phyloP scores from a whole-genome alignment of 1,284 basidiomycete species.

The Tilletia indica region DNA sequence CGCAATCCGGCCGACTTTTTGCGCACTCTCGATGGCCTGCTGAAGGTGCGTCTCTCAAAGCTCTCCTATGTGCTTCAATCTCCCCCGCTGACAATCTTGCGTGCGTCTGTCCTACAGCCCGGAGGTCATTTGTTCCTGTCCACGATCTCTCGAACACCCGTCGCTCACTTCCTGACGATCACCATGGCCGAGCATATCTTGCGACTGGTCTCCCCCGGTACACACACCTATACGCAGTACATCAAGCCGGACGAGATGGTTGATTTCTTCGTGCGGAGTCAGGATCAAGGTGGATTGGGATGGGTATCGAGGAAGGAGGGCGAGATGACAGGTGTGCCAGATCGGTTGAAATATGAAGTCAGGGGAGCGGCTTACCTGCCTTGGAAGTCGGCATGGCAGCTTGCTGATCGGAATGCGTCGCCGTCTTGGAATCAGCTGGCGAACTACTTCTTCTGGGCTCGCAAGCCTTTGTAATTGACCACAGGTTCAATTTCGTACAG shows the following conservation, averaged over 20 bases:
- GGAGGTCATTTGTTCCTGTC: slow-evolving; percentile 93
- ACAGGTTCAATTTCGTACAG: no score
- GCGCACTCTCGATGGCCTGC: slow-evolving; percentile 38
- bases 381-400: slow-evolving; percentile 38
- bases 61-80: no score
- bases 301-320: neutral
- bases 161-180: slow-evolving; percentile 86
- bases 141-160: slow-evolving; percentile 90
- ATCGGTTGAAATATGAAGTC: slow-evolving; percentile 43
- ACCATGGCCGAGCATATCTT: slow-evolving; percentile 79
- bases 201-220: slow-evolving; percentile 79
- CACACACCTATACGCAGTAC: slow-evolving; percentile 88
- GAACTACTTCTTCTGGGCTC: slow-evolving; percentile 55
- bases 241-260: slow-evolving; percentile 85
- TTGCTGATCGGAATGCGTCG: slow-evolving; percentile 26
- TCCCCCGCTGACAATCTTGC: neutral
- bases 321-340: slow-evolving; percentile 23
- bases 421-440: slow-evolving; percentile 32
- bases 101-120: slow-evolving; percentile 63
- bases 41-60: no score
- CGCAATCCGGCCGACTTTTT: slow-evolving; percentile 80
- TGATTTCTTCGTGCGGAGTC: slow-evolving; percentile 70
- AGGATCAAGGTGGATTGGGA: slow-evolving; percentile 30
- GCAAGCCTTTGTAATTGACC: slow-evolving; percentile 35
- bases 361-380: slow-evolving; percentile 49